Evolutionary conservation across 1,139 yeast species (phyloP).

Genomic region (Taphrina wiesneri): DNA sequence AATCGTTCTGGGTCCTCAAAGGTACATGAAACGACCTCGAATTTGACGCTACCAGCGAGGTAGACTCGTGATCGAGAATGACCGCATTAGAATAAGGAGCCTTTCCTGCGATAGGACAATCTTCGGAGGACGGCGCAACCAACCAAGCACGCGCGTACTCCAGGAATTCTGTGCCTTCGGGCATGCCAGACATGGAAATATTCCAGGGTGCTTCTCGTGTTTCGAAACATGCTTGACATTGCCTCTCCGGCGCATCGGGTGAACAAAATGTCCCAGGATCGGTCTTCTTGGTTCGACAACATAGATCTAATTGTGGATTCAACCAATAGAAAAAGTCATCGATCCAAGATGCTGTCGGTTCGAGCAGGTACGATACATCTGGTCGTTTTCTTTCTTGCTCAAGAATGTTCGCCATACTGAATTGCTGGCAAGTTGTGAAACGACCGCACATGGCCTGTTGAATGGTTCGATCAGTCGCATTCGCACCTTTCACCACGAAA

Average conservation of each 20-base stretch:
- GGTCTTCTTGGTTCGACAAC: slow-evolving; percentile 63
- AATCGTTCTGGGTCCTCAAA: slow-evolving; percentile 77
- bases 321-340: slow-evolving; percentile 87
- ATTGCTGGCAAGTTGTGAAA: slow-evolving; percentile 77
- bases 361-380: slow-evolving; percentile 63
- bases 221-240: slow-evolving; percentile 70
- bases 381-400: slow-evolving; percentile 81
- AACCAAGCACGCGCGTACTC: slow-evolving; percentile 79
- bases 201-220: slow-evolving; percentile 63
- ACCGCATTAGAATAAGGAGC: slow-evolving; percentile 81
- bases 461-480: slow-evolving; percentile 58
- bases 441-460: slow-evolving; percentile 85
- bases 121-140: slow-evolving; percentile 68
- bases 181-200: slow-evolving; percentile 78
- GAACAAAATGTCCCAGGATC: slow-evolving; percentile 56
- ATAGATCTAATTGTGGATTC: slow-evolving; percentile 80
- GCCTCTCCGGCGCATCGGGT: slow-evolving; percentile 67
- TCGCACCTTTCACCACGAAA: slow-evolving; percentile 68
- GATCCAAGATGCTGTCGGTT: slow-evolving; percentile 87
- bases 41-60: slow-evolving; percentile 57
- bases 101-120: slow-evolving; percentile 93
- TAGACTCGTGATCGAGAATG: slow-evolving; percentile 48
- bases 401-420: slow-evolving; percentile 75
- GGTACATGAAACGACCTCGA: slow-evolving; percentile 84
- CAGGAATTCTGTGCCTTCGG: slow-evolving; percentile 73